Percentiles rank a stretch among this genome's conserved stretches.
phyloP scores from a whole-genome alignment of 169 alveolate genomes.

The Amoebophrya sp. region DNA sequence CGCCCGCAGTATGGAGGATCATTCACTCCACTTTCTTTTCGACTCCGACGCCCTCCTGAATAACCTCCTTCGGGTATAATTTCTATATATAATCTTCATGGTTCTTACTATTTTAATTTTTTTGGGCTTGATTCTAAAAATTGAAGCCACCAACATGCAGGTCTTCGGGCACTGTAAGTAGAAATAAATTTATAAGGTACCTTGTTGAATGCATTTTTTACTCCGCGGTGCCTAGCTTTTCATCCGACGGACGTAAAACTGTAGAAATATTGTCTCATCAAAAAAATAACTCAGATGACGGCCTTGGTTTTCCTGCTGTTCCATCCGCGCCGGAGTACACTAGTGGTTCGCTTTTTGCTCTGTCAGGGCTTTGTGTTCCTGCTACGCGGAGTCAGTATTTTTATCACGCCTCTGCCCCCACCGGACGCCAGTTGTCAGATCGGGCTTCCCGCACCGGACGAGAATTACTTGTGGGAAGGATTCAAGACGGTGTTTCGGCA shows the following conservation, averaged over 20 bases:
- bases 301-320: background rate
- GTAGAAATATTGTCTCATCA: background rate
- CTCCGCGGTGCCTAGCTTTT: no score
- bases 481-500: background rate
- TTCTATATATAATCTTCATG: background rate
- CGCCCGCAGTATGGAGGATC: no score
- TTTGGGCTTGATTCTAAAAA: no score
- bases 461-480: background rate
- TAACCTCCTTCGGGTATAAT: background rate
- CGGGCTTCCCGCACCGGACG: background rate
- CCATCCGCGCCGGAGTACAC: background rate
- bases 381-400: background rate
- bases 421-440: background rate
- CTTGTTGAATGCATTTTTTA: no score
- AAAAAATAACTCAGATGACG: background rate
- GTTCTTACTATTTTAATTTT: no score
- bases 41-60: background rate
- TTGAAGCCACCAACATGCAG: no score
- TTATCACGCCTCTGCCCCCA: conserved; percentile 14
- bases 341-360: background rate
- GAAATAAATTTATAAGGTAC: no score
- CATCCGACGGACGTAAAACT: no score
- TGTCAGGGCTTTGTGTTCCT: background rate
- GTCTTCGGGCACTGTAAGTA: no score
- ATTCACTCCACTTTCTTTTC: background rate